These are phyloP conservation scores for Lodderomyces pseudojiufengensis DNA, from an alignment of 1,139 yeast species.

Conservation along the genomic window DNA sequence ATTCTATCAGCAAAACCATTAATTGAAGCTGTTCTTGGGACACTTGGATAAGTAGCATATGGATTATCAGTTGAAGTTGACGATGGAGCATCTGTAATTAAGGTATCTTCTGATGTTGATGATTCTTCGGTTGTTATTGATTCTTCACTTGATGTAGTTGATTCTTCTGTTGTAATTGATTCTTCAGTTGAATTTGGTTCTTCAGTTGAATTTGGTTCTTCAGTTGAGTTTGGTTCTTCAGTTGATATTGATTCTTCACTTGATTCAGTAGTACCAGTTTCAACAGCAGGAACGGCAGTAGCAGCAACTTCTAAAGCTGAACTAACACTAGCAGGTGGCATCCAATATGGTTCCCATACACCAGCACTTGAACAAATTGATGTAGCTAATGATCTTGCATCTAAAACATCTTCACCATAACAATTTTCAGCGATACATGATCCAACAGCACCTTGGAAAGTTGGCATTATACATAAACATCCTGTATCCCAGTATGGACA, in stretches of 20 bases:
- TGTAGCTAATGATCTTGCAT: conserved; percentile 37
- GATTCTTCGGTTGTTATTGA: conserved; percentile 1
- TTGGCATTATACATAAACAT: conserved; percentile 34
- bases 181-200: conserved; percentile 5
- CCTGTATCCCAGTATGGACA: conserved; percentile 40
- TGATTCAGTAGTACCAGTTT: conserved; percentile 8
- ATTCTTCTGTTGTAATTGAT: conserved; percentile 4
- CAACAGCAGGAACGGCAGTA: conserved; percentile 10
- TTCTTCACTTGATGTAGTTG: background rate
- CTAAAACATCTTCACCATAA: conserved; percentile 32
- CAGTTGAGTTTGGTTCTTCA: conserved; percentile 3
- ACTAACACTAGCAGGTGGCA: conserved; percentile 33
- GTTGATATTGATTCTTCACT: conserved; percentile 7
- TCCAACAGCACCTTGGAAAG: conserved; percentile 26
- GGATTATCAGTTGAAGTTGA: conserved; percentile 10
- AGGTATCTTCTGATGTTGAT: background rate
- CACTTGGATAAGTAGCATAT: conserved; percentile 27
- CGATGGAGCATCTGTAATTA: background rate
- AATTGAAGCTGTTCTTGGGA: conserved; percentile 30
- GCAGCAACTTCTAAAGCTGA: conserved; percentile 32
- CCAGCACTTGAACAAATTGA: conserved; percentile 42
- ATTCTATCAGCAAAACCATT: conserved; percentile 38
- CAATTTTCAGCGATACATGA: conserved; percentile 28
- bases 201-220: conserved; percentile 5
- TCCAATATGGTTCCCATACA: conserved; percentile 39